Base-by-base conservation (phyloP, 768 basidiomycete genomes). In the Cyclocybe cylindracea region DNA sequence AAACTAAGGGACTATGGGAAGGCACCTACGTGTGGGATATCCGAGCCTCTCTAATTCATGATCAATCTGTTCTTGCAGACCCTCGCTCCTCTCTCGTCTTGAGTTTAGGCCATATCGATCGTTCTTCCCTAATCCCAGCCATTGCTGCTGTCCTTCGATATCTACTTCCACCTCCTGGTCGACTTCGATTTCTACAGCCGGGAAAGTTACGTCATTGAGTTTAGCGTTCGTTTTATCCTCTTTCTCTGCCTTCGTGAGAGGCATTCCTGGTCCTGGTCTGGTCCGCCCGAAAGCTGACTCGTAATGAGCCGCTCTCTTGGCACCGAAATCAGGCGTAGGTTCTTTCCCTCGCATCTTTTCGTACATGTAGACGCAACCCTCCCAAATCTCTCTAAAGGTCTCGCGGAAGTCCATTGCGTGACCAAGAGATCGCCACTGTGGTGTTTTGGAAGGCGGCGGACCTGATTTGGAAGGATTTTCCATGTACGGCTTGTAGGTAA, bases 321-420 rank as follows among this genome's bases (percentile, higher is more conserved):
- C 82, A 47, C 61, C 73, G 46, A 59, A 74, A 66, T 76, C 78
- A 11, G 54, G 65, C 31, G 76, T 76, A 5, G 84, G 82, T 61
- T 87, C 84, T 44, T 70, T 75, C 6, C 85, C 83, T 9, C 78
- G 70, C 58, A 76, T 68, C 52, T 77, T 76, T 58, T 78, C 75
- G 54, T 70, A 67, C 65, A 87, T 73, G 64, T 88, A 87, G n/a
- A 82, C 64, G 42, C 70, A 74, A 3, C 85, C 85, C 5, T 66
- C 53, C 75, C 77, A 76, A 13, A 89, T 71, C 64, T 89, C 87
- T 13, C 77, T 70, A 40, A 82, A 78, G 0, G 86, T 85, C 62
- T 91, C 89, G 9, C 82, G 75, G 61, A 86, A 86, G 63, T 88
- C 82, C 65, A 91, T 72, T 5, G 80, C 86, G 61, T 89, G 83